Evolutionary conservation across 768 basidiomycete genomes (phyloP).

Genomic region (Pulveroboletus frians): DNA sequence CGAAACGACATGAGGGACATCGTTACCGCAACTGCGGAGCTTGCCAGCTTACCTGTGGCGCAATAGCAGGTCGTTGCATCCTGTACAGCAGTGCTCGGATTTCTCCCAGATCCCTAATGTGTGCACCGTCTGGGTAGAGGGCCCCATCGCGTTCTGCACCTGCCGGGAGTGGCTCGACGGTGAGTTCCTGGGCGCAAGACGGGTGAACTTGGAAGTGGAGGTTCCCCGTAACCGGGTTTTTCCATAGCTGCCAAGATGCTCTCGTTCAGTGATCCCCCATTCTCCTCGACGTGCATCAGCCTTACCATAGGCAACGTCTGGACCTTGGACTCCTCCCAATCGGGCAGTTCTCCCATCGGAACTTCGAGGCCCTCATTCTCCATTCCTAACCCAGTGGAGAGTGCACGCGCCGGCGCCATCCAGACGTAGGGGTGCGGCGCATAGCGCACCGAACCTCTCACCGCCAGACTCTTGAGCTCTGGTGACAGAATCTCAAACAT

Average conservation of each 20-base stretch:
- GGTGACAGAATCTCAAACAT: slow-evolving; percentile 79
- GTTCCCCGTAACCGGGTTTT: slow-evolving; percentile 78
- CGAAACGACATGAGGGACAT: neutral
- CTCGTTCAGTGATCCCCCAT: slow-evolving; percentile 1
- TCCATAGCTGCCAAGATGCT: slow-evolving; percentile 62
- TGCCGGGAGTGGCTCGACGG: slow-evolving; percentile 66
- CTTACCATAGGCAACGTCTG: slow-evolving; percentile 64
- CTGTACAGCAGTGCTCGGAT: slow-evolving; percentile 77
- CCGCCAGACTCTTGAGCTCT: slow-evolving; percentile 73
- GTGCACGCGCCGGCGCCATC: slow-evolving; percentile 75
- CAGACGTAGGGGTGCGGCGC: slow-evolving; percentile 86
- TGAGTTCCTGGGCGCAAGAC: slow-evolving; percentile 60
- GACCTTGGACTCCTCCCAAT: slow-evolving; percentile 72
- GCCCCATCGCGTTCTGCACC: slow-evolving; percentile 54
- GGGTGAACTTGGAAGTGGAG: slow-evolving; percentile 92
- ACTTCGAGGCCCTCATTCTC: slow-evolving; percentile 74
- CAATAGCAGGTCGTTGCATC: slow-evolving; percentile 90
- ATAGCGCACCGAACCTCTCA: slow-evolving; percentile 70
- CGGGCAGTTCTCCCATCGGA: slow-evolving; percentile 59
- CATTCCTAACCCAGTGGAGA: slow-evolving; percentile 78
- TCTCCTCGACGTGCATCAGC: slow-evolving; percentile 11
- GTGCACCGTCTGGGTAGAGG: slow-evolving; percentile 79
- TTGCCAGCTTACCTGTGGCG: slow-evolving; percentile 49
- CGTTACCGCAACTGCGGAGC: neutral
- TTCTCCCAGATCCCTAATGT: slow-evolving; percentile 64